Conservation (phyloP, 495 filamentous ascomycete genomes). For the Penicillium cinerascens region DNA sequence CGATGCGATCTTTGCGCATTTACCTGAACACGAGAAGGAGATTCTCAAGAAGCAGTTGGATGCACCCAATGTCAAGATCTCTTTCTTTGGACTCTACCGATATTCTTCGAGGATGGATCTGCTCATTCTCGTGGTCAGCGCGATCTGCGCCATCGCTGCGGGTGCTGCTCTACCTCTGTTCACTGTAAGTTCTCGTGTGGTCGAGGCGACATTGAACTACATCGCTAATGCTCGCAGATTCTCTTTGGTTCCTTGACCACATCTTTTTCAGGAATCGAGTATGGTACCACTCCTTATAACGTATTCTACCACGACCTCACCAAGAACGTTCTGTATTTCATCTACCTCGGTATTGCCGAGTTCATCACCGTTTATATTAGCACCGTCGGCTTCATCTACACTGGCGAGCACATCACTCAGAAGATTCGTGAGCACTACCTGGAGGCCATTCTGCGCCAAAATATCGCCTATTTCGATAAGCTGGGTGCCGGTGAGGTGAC, state of each 20-base stretch:
- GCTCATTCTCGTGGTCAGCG: constrained; percentile 63
- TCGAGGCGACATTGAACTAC: background rate
- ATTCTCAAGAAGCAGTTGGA: constrained; percentile 71
- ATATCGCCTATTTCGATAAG: constrained; percentile 91
- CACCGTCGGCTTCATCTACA: constrained; percentile 90
- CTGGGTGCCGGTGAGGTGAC: constrained; percentile 90
- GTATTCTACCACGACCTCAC: constrained; percentile 59
- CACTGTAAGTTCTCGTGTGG: constrained; percentile 57
- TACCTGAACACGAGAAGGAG: constrained; percentile 53
- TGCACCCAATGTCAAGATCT: constrained; percentile 61
- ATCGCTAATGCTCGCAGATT: constrained; percentile 28
- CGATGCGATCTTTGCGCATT: constrained; percentile 37
- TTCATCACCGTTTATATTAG: constrained; percentile 77
- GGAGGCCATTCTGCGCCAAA: constrained; percentile 78
- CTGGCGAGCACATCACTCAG: constrained; percentile 80
- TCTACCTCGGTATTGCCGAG: constrained; percentile 85
- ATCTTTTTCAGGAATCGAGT: constrained; percentile 63
- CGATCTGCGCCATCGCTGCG: constrained; percentile 67
- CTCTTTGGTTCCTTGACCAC: constrained; percentile 75
- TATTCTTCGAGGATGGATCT: constrained; percentile 76
- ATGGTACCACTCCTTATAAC: constrained; percentile 39
- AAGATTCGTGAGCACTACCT: constrained; percentile 86
- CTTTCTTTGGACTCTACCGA: constrained; percentile 66
- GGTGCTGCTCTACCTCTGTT: constrained; percentile 84
- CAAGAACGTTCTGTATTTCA: constrained; percentile 75